These are phyloP conservation scores for Ceratobasidium sp. DNA, from an alignment of 1,284 basidiomycete genomes.

Conservation along the genomic window DNA sequence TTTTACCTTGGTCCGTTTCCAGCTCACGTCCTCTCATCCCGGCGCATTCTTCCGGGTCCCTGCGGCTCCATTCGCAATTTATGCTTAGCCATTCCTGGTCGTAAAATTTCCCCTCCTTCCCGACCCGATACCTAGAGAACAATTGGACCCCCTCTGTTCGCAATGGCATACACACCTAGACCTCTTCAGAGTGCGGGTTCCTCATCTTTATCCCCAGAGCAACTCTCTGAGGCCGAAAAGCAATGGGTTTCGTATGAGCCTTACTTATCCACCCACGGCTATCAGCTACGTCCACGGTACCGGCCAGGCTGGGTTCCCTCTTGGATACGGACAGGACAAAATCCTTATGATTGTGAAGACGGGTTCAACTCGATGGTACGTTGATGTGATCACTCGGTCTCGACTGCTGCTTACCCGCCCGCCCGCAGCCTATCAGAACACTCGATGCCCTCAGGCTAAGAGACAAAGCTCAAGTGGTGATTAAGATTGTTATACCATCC, in stretches of 20 bases:
- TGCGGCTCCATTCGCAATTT: too few relatives aligned
- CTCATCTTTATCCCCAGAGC: not conserved
- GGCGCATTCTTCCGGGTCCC: too few relatives aligned
- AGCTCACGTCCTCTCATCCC: too few relatives aligned
- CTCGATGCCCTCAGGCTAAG: not conserved
- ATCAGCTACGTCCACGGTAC: conserved; percentile 44
- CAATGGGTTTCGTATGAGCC: not conserved
- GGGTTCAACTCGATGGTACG: conserved; percentile 36
- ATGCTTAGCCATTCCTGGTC: too few relatives aligned
- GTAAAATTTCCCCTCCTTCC: not conserved
- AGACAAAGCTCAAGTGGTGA: conserved; percentile 7
- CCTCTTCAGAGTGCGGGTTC: not conserved
- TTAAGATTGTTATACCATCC: conserved; percentile 7
- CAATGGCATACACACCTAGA: not conserved
- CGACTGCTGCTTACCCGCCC: too few relatives aligned
- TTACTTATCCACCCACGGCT: conserved; percentile 39
- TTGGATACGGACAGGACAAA: conserved; percentile 40
- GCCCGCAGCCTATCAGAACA: not conserved
- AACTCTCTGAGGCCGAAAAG: conserved; percentile 8
- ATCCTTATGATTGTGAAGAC: conserved; percentile 41
- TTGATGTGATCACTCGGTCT: too few relatives aligned
- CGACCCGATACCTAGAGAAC: not conserved
- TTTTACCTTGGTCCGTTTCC: too few relatives aligned
- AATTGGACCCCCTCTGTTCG: not conserved
- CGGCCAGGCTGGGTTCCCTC: conserved; percentile 44